phyloP scores from a whole-genome alignment of 805 yeast genomes.

The Henningerozyma blattae region DNA sequence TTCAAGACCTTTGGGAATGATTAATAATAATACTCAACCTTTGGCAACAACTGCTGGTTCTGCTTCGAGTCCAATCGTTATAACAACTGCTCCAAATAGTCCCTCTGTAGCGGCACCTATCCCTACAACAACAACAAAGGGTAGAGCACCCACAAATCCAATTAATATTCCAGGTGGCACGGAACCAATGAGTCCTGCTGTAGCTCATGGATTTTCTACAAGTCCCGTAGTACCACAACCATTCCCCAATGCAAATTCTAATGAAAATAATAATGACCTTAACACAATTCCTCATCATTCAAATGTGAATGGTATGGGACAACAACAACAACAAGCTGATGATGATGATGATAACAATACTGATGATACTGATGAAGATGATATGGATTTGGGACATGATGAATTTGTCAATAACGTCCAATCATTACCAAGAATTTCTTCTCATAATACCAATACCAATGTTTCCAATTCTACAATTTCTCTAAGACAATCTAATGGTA shows the following conservation, averaged over 20 bases:
- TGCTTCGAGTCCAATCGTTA: neutral
- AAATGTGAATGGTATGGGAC: no score
- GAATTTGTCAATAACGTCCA: no score
- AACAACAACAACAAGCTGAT: neutral
- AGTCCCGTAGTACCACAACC: neutral
- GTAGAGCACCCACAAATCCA: neutral
- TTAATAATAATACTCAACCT: no score
- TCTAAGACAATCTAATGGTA: neutral
- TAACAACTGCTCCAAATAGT: neutral
- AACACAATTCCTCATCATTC: neutral
- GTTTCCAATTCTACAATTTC: slow-evolving; percentile 1
- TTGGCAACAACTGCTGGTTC: no score
- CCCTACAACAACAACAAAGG: neutral
- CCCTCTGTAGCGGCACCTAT: neutral
- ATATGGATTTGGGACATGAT: no score
- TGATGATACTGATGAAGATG: neutral
- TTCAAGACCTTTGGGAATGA: no score
- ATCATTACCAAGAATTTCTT: no score
- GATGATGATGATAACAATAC: slow-evolving; percentile 1
- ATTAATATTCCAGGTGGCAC: neutral
- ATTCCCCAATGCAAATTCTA: neutral
- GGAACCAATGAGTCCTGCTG: neutral
- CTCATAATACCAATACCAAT: neutral
- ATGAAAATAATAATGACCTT: no score
- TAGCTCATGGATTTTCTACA: neutral